Evolutionary conservation across 2,329 filamentous ascomycete species (phyloP).

Genomic region (Colletotrichum lentis): DNA sequence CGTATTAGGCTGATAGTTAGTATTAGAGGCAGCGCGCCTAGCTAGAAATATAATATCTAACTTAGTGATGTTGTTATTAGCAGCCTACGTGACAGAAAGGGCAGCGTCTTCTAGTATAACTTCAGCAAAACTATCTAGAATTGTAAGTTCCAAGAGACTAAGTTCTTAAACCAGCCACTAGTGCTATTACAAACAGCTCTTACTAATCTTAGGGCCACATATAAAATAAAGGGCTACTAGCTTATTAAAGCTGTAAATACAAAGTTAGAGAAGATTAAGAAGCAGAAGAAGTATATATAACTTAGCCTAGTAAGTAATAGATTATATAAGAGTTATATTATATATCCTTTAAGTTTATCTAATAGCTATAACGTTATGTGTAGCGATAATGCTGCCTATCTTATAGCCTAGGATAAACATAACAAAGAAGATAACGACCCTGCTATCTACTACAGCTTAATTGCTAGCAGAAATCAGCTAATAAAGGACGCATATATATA

Average conservation of each 20-base stretch:
- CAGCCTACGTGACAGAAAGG: not conserved
- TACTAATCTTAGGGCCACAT: not conserved
- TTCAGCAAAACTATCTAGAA: conserved; percentile 35
- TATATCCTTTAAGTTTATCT: not conserved
- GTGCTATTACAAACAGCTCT: not conserved
- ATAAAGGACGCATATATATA: conserved; percentile 44
- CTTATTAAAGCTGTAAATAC: too few species aligned
- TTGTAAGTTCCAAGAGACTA: conserved; percentile 7
- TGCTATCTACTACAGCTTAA: conserved; percentile 46
- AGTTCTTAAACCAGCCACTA: conserved; percentile 23
- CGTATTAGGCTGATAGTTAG: conserved; percentile 25
- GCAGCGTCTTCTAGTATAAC: conserved; percentile 36
- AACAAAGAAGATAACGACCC: conserved; percentile 32
- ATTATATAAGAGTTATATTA: too few species aligned
- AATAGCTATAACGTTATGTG: not conserved
- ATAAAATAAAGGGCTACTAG: conserved; percentile 4
- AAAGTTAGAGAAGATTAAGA: too few species aligned
- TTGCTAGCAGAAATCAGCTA: conserved; percentile 47
- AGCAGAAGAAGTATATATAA: not conserved
- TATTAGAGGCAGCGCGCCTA: conserved; percentile 15
- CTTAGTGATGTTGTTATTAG: conserved; percentile 37
- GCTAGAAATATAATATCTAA: conserved; percentile 8
- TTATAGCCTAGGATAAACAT: not conserved
- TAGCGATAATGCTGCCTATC: not conserved
- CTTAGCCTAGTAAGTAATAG: too few species aligned